Percentiles rank a stretch among this genome's conserved stretches.
Conservation (phyloP, 176 grass and related monocot species). For the Urochloa ruziziensis region DNA sequence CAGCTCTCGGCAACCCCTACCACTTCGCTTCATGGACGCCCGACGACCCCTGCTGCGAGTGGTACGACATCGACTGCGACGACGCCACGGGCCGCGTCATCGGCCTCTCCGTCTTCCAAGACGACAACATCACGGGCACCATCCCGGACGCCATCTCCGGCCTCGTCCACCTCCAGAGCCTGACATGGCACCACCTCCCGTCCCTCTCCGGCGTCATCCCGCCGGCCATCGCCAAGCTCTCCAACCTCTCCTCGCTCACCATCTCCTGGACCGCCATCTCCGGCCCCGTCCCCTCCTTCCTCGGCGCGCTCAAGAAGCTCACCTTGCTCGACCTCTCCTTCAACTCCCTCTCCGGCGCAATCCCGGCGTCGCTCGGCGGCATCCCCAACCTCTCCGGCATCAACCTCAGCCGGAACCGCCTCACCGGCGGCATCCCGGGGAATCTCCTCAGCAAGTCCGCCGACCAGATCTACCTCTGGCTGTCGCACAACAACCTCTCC, state of each 20-base stretch:
- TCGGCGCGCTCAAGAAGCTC: slow-evolving; percentile 28
- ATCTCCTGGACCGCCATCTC: slow-evolving; percentile 59
- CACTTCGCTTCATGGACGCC: slow-evolving; percentile 50
- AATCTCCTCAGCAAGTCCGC: slow-evolving; percentile 10
- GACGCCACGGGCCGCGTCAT: slow-evolving; percentile 34
- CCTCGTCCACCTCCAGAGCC: slow-evolving; percentile 35
- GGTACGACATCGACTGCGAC: slow-evolving; percentile 61
- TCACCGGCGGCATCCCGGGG: slow-evolving; percentile 42
- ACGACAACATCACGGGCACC: slow-evolving; percentile 40
- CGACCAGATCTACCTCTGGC: slow-evolving; percentile 28
- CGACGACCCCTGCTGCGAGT: slow-evolving; percentile 42
- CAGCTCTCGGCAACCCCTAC: slow-evolving; percentile 40
- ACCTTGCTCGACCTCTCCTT: slow-evolving; percentile 53
- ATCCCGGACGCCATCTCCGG: slow-evolving; percentile 49
- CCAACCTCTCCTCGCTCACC: slow-evolving; percentile 36
- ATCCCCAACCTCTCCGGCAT: slow-evolving; percentile 31
- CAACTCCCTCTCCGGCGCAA: slow-evolving; percentile 52
- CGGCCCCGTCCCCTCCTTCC: slow-evolving; percentile 55
- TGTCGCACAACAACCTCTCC: slow-evolving; percentile 68
- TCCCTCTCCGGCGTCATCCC: slow-evolving; percentile 51
- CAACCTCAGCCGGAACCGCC: slow-evolving; percentile 60
- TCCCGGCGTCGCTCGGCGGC: slow-evolving; percentile 37
- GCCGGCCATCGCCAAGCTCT: slow-evolving; percentile 26
- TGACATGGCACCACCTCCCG: slow-evolving; percentile 48
- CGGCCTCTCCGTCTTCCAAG: slow-evolving; percentile 38